These are phyloP conservation scores for Paracoccidioides lutzii DNA, from an alignment of 2,329 filamentous ascomycete genomes.

Conservation along the genomic window DNA sequence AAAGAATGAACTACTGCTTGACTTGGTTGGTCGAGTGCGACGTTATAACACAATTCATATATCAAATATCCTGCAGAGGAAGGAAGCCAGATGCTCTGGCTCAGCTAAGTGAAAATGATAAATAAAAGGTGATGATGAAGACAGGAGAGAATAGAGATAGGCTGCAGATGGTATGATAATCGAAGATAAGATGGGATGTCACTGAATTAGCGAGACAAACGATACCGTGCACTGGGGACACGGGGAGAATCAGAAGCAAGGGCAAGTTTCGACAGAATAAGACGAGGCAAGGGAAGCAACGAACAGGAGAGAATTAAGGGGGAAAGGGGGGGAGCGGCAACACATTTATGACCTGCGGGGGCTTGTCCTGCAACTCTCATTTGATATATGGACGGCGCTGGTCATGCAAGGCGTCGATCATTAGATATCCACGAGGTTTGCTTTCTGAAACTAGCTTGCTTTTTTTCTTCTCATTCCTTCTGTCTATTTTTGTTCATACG, in stretches of 20 bases:
- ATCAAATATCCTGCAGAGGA: no score
- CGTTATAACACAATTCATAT: no score
- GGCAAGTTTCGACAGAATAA: not conserved
- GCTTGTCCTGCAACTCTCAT: conserved; percentile 29
- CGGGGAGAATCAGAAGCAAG: not conserved
- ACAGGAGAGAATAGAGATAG: no score
- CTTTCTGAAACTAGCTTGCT: not conserved
- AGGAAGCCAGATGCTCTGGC: no score
- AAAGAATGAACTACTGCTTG: no score
- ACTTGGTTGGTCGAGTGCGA: no score
- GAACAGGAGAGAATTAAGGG: not conserved
- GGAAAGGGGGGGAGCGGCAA: conserved; percentile 14
- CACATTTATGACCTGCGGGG: conserved; percentile 25
- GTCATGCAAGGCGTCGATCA: conserved; percentile 36
- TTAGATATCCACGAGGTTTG: conserved; percentile 22
- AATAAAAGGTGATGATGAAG: no score
- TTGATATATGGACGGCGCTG: conserved; percentile 31
- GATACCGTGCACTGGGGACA: not conserved
- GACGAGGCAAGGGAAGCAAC: not conserved
- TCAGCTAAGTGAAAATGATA: no score
- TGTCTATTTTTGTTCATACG: not conserved
- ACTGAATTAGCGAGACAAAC: not conserved
- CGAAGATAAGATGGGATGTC: not conserved
- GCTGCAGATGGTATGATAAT: no score
- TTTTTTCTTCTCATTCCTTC: not conserved